Evolutionary conservation across 352 stramenopile genomes (phyloP), one percentile per base, ranked within the genome.

Genomic region (Globisporangium perplexum): DNA sequence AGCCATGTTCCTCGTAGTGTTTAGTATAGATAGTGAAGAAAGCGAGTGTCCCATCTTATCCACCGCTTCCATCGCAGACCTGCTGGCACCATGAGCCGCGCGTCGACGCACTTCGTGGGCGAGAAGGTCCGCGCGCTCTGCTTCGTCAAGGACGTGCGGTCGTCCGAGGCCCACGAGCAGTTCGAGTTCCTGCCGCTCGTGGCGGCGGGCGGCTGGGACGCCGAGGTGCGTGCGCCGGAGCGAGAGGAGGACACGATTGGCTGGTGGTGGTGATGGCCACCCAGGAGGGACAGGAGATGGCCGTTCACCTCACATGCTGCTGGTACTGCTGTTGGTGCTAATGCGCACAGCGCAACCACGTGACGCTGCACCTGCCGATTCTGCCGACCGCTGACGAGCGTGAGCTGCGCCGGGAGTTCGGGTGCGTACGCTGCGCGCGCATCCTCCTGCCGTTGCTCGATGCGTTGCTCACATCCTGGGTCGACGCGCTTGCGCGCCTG

Each of bases 71-170:
- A n/a, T n/a, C n/a, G n/a, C n/a, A n/a, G n/a, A n/a, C n/a, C n/a
- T n/a, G n/a, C n/a, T n/a, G n/a, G n/a, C n/a, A n/a, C n/a, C 38
- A 54, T 53, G 54, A 60, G 50, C 14, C 53, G 58, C 43, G 52
- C 62, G 47, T 86, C 76, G 36, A 90, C 69, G 57, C 79, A 86
- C 61, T 86, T 86, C 47, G 69, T 86, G 57, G 64, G 65, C 46
- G 77, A 86, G 55, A 86, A 84, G 60, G 65, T 83, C 28, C 67
- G 70, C 38, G 66, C 79, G 42, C 47, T 90, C 48, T 83, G 71
- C 57, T 76, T 88, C 43, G 62, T 88, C 49, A 83, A 73, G 50
- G 74, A 86, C 59, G 70, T 83, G 24, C 66, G 56, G 39, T 71
- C 55, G n/a, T 65, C 65, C 5, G 66, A 80, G 43, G 61, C 62